Percentiles rank a stretch among this genome's conserved stretches.
Evolutionary conservation across 768 basidiomycete species (phyloP).

Genomic region (Suillus weaverae): DNA sequence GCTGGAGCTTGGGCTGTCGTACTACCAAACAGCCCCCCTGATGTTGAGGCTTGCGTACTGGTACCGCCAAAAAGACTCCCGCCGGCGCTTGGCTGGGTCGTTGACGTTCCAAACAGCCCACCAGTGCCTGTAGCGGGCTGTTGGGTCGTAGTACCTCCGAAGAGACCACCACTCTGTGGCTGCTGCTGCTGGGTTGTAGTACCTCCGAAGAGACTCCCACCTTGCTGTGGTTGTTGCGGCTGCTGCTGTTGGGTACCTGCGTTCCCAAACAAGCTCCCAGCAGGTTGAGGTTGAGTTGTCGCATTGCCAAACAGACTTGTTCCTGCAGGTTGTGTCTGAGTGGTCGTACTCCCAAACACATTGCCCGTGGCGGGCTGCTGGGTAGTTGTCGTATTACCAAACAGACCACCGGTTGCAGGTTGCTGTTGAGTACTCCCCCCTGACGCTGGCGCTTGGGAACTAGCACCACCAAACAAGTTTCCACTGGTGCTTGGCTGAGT

Average conservation of each 20-base stretch:
- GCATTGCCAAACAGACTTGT: conserved; percentile 17
- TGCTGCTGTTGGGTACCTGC: conserved; percentile 22
- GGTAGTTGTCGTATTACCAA: conserved; percentile 14
- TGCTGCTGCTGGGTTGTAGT: conserved; percentile 6
- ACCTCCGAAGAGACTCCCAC: conserved; percentile 27
- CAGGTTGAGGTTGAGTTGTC: conserved; percentile 9
- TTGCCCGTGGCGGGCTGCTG: conserved; percentile 19
- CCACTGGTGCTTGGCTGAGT: conserved; percentile 10
- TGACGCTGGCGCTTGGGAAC: conserved; percentile 16
- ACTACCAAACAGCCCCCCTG: conserved; percentile 31
- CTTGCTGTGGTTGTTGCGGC: conserved; percentile 14
- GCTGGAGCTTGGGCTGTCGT: conserved; percentile 20
- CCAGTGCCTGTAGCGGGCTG: conserved; percentile 22
- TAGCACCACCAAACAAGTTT: conserved; percentile 21
- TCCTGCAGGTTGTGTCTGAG: conserved; percentile 11
- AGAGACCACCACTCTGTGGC: conserved; percentile 26
- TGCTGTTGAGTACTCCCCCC: conserved; percentile 13
- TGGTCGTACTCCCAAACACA: conserved; percentile 17
- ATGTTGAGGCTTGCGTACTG: conserved; percentile 15
- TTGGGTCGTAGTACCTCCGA: conserved; percentile 20
- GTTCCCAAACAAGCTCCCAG: conserved; percentile 23
- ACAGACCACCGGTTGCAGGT: conserved; percentile 19
- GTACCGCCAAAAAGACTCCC: conserved; percentile 22
- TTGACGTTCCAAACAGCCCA: conserved; percentile 16
- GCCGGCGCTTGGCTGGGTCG: conserved; percentile 6